Percentiles rank a stretch among this genome's conserved stretches.
These are phyloP conservation scores for Ceratocystis cacaofunesta DNA, from an alignment of 2,329 filamentous ascomycete genomes.

Conservation along the genomic window DNA sequence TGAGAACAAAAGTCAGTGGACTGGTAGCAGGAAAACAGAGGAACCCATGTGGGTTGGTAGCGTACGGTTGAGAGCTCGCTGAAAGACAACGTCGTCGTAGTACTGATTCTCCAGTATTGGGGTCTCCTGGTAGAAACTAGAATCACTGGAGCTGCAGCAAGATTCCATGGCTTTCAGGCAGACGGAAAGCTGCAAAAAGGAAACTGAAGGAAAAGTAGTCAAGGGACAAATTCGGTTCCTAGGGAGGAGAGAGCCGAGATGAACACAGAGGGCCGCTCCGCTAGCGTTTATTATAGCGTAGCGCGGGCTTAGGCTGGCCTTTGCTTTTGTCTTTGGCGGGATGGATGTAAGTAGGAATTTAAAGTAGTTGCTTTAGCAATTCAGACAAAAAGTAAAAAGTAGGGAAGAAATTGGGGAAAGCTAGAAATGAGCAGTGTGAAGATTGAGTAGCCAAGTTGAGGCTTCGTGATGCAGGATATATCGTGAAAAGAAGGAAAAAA, in stretches of 20 bases:
- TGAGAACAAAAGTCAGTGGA: background rate
- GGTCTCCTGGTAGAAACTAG: constrained; percentile 41
- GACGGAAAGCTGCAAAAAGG: background rate
- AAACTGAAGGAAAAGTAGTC: background rate
- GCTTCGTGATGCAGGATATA: background rate
- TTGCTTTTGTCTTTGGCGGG: background rate
- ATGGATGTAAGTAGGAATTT: background rate
- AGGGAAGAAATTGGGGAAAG: background rate
- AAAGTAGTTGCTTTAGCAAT: background rate
- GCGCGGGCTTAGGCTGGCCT: background rate
- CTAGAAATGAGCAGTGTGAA: background rate
- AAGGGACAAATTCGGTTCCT: background rate
- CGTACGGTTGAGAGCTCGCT: constrained; percentile 37
- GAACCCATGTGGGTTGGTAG: background rate
- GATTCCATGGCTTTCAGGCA: background rate
- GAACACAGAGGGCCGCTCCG: background rate
- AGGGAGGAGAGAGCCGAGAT: background rate
- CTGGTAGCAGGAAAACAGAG: background rate
- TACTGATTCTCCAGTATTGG: constrained; percentile 41
- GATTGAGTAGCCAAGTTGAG: background rate
- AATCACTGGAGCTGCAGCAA: constrained; percentile 25
- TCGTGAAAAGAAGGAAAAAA: background rate
- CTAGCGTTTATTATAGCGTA: background rate
- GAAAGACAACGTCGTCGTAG: constrained; percentile 38
- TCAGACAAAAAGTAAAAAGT: background rate